Percentiles rank a stretch among this genome's conserved stretches.
Evolutionary conservation across 176 grass and related monocot genomes (phyloP).

Genomic region (Neostapfia colusana): DNA sequence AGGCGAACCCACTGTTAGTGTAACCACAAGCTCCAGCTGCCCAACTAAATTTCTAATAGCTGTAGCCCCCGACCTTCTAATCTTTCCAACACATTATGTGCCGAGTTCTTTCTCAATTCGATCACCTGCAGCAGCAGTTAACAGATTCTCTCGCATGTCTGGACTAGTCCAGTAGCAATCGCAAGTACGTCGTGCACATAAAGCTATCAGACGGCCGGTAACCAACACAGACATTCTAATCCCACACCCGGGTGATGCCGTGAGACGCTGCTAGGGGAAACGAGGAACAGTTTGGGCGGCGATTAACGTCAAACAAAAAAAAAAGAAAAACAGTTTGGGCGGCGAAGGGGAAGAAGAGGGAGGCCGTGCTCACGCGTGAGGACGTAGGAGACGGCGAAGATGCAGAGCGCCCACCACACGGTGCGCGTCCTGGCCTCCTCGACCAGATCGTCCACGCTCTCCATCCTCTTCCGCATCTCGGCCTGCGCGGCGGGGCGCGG

Average conservation of each 20-base stretch:
- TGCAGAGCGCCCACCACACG: slow-evolving; percentile 79
- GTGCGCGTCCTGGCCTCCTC: slow-evolving; percentile 92
- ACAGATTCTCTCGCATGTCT: neutral
- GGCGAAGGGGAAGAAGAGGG: neutral
- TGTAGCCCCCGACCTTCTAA: neutral
- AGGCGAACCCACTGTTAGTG: neutral
- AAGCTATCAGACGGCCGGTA: neutral
- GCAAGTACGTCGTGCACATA: neutral
- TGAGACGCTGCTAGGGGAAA: neutral
- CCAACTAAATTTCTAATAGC: slow-evolving; percentile 4
- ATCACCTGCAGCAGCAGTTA: neutral
- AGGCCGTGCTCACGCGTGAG: slow-evolving; percentile 64
- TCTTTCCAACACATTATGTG: neutral
- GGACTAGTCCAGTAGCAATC: neutral
- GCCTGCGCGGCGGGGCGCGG: neutral
- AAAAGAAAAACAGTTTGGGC: no score
- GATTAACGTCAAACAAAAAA: no score
- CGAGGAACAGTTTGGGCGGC: neutral
- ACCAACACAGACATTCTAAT: neutral
- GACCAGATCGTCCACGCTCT: slow-evolving; percentile 88
- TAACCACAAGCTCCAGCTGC: neutral
- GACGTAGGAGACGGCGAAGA: slow-evolving; percentile 87
- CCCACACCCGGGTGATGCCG: neutral
- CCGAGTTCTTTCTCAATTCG: slow-evolving; percentile 19
- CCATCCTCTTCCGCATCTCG: slow-evolving; percentile 67